Percentiles rank a stretch among this genome's conserved stretches.
Conservation (phyloP, 2,329 filamentous ascomycete genomes). For the Trichoderma sp. region DNA sequence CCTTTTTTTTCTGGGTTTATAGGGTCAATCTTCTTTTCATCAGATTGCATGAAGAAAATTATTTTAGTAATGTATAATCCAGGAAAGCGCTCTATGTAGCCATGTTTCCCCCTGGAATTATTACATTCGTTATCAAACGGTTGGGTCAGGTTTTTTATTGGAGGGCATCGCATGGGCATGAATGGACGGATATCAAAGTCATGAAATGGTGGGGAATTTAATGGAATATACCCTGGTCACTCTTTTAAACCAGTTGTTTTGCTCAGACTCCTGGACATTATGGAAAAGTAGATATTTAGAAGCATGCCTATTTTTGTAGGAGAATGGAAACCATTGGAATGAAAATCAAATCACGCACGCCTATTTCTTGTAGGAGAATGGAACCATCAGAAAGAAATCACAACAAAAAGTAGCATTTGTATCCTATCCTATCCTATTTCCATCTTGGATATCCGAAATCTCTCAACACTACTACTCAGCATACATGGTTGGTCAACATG, state of each 20-base stretch:
- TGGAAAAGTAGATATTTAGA: not conserved
- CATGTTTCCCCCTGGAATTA: not conserved
- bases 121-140: not conserved
- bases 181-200: not conserved
- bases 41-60: not conserved
- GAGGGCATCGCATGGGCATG: not conserved
- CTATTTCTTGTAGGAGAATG: too few relatives aligned
- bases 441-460: not conserved
- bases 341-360: not conserved
- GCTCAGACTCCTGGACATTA: not conserved
- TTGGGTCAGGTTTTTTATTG: not conserved
- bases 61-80: conserved; percentile 12
- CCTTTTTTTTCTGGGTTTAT: not conserved
- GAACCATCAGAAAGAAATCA: not conserved
- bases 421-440: not conserved
- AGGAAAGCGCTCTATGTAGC: not conserved
- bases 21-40: not conserved
- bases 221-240: conserved; percentile 3
- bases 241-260: not conserved
- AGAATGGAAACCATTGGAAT: too few relatives aligned
- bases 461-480: not conserved
- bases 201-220: not conserved
- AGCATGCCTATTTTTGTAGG: too few relatives aligned
- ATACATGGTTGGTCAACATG: not conserved
- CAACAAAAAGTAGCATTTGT: not conserved